These are phyloP conservation scores for Turritis glabra DNA, from an alignment of 345 rosid species.

Conservation along the genomic window DNA sequence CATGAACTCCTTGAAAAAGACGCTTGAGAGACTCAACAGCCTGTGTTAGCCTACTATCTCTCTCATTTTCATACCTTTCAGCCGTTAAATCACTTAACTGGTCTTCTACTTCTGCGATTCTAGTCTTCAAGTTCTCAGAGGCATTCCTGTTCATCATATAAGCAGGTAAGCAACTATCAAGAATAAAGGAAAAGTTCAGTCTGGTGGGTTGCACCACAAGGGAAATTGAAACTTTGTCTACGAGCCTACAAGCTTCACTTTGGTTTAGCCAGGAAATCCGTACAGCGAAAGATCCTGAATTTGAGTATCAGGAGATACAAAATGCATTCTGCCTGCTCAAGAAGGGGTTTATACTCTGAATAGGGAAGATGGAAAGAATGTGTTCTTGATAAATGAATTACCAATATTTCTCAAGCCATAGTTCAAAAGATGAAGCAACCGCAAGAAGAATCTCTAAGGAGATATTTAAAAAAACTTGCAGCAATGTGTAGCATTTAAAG, in stretches of 20 bases:
- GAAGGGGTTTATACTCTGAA: slow-evolving; percentile 7
- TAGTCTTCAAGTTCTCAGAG: slow-evolving; percentile 71
- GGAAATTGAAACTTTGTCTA: not conserved
- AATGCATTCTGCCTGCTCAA: slow-evolving; percentile 13
- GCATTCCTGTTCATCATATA: slow-evolving; percentile 54
- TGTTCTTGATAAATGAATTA: slow-evolving; percentile 11
- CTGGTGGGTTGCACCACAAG: not conserved
- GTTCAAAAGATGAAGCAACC: slow-evolving; percentile 19
- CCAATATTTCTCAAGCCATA: slow-evolving; percentile 21
- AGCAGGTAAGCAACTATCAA: slow-evolving; percentile 10
- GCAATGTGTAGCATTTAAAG: slow-evolving; percentile 13
- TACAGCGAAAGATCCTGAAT: not conserved
- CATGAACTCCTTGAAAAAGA: slow-evolving; percentile 93
- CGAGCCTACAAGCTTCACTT: not conserved
- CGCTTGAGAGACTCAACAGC: slow-evolving; percentile 93
- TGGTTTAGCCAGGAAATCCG: not conserved
- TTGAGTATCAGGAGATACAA: slow-evolving; percentile 1
- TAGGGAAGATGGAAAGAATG: not conserved
- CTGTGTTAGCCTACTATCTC: slow-evolving; percentile 85
- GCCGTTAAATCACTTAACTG: slow-evolving; percentile 90
- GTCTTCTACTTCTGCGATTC: slow-evolving; percentile 74
- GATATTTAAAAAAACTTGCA: not conserved
- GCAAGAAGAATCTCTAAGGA: slow-evolving; percentile 11
- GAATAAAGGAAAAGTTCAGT: not conserved
- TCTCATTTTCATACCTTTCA: slow-evolving; percentile 88